Evolutionary conservation across 2,329 filamentous ascomycete genomes (phyloP), one percentile per base, ranked within the genome.

Genomic region (Keithomyces neogunnii): DNA sequence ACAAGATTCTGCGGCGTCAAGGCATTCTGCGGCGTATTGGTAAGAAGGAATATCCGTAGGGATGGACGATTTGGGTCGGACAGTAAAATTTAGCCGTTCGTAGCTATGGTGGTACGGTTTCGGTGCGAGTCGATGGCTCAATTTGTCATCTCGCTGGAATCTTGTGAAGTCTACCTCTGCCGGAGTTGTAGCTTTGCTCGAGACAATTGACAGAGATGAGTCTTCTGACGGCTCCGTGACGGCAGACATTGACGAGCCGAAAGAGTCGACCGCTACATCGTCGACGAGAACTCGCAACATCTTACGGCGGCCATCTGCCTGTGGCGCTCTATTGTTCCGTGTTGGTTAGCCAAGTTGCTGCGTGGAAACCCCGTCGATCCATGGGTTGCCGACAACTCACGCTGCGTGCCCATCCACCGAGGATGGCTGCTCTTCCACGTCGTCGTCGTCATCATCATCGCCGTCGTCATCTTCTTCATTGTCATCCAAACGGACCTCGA

Each of bases 1-100:
- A 40, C 89, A 96, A 7, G 88, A 86, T 67, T 96, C 89, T 50
- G 92, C 93, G 10, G 92, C 92, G 49, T 85, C 79, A 53, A 96
- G 86, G 64, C 90, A 96, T 70, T 99, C 90, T 57, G 85, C 81
- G n/a, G 89, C 92, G 70, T 96, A 96, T 53, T 92, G 84, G 48
- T 81, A 76, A 31, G 82, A 77, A 13, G 86, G 75, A 45, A 97
- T 68, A 55, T 86, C 80, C 51, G 80, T 73, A 13, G 92, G 91
- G 61, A 99, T 91, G 13, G 92, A 95, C 6, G 89, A 88, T 60
- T 84, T 89, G 10, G 89, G 86, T 40, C 79, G 80, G 53, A 86
- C 80, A 59, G 84, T 80, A 63, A 78, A 82, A 35, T 62, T 67
- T 35, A 69, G 63, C 31, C 66, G 63, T 49, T 70, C 67, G 53